Evolutionary conservation across 116 monocot species (phyloP), one percentile per base, ranked within the genome.

Genomic region (Posidonia oceanica): DNA sequence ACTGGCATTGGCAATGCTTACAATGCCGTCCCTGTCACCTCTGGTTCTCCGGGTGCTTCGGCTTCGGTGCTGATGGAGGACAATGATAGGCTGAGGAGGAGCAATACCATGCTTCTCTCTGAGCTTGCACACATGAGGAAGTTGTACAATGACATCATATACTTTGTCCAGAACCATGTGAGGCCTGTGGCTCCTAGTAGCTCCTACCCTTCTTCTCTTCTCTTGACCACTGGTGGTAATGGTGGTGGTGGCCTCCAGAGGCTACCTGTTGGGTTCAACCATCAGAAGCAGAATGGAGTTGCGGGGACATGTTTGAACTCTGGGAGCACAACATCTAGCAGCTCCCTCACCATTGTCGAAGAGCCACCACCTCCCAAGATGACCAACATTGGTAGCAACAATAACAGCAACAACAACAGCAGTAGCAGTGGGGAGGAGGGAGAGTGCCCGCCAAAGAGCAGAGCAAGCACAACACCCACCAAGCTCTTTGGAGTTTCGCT

Each of bases 91-190:
- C 82, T 90, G 69, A 78, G 82, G 75, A 76, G 79, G 66, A 82
- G 76, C 69, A 94, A 94, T 72, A 72, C 87, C 22, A 22, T 80
- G 22, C 80, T 94, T 5, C 13, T 84, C 4, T 86, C 82, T 1
- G 88, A 94, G 73, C 82, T 90, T 63, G 41, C 82, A 18, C 87
- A 88, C 77, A 88, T 90, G 88, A 85, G 86, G 91, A 90, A 88
- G 74, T 83, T 94, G 55, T 91, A 94, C 84, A 86, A 75, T 67
- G 90, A 88, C 74, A 94, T 94, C 67, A 85, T 94, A 58, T 84
- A 86, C 80, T 94, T 88, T 75, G 74, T 94, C 59, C 90, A 91
- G 70, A 80, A 90, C 75, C 91, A 88, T 65, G 91, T 90, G 41
- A 78, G 54, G 55, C 76, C 87, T 1, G 76, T 82, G 12, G 38